Conservation (phyloP, 345 rosid species). For the Gossypium australe region DNA sequence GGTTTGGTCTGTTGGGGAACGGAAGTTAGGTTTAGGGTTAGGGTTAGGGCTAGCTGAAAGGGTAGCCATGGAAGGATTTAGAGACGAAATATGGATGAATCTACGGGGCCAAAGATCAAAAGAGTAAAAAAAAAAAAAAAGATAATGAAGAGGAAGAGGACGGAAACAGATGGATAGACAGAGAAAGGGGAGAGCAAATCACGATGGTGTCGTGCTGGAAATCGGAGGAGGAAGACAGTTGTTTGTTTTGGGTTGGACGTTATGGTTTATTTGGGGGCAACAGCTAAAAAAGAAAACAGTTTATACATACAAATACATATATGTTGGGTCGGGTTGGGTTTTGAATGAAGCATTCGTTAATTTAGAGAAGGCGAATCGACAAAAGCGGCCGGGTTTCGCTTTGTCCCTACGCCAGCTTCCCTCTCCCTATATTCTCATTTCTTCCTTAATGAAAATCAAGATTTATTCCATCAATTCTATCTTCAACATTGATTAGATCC, state of each 20-base stretch:
- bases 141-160: neutral
- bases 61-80: conserved; percentile 47
- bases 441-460: too few species aligned
- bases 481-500: too few species aligned
- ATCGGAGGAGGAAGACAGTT: neutral
- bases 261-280: neutral
- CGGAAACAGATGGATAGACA: neutral
- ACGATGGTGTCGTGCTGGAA: neutral
- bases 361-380: neutral
- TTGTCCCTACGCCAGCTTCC: neutral
- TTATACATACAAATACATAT: neutral
- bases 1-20: neutral
- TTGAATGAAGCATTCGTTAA: neutral
- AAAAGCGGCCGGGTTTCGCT: neutral
- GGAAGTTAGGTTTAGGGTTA: conserved; percentile 9
- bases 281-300: neutral
- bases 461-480: neutral
- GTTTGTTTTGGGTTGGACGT: neutral
- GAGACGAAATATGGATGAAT: neutral
- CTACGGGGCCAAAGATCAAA: neutral
- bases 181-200: neutral
- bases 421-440: neutral
- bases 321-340: neutral
- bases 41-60: conserved; percentile 42
- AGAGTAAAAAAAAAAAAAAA: neutral